Evolutionary conservation across 176 grass and related monocot species (phyloP).

Genomic region (Thinopyrum elongatum): DNA sequence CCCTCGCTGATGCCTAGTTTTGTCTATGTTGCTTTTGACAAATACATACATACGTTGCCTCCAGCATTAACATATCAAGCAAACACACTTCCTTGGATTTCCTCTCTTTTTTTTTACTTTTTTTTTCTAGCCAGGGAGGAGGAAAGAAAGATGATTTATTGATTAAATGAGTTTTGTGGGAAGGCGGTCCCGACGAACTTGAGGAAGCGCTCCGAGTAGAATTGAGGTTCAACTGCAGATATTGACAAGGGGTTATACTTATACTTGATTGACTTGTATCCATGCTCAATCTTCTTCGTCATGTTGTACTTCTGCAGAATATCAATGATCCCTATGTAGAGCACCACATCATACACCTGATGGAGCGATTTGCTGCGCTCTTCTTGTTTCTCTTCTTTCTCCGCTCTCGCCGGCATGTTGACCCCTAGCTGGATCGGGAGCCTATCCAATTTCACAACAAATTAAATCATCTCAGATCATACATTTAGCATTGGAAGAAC

Average conservation of each 20-base stretch:
- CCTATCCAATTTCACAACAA: conserved; percentile 46
- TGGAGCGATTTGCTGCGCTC: conserved; percentile 55
- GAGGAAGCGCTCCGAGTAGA: conserved; percentile 74
- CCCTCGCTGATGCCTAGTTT: background rate
- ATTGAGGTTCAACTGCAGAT: conserved; percentile 72
- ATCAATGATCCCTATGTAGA: conserved; percentile 96
- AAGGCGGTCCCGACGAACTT: conserved; percentile 81
- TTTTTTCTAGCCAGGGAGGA: background rate
- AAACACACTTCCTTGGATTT: background rate
- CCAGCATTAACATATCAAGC: background rate
- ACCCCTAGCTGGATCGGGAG: conserved; percentile 95
- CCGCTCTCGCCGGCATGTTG: conserved; percentile 96
- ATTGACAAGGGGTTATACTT: conserved; percentile 86
- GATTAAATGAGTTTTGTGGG: conserved; percentile 52
- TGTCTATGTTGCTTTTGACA: background rate
- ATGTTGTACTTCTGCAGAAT: conserved; percentile 94
- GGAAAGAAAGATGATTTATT: background rate
- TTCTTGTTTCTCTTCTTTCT: conserved; percentile 48
- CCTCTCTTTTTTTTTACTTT: background rate
- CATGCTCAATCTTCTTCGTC: conserved; percentile 84
- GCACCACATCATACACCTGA: conserved; percentile 81
- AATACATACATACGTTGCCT: background rate
- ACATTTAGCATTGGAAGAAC: background rate
- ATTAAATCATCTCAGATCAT: background rate
- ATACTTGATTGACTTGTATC: conserved; percentile 85